Evolutionary conservation across 2,329 filamentous ascomycete genomes (phyloP), one percentile per base, ranked within the genome.

Genomic region (Juglanconis sp.): DNA sequence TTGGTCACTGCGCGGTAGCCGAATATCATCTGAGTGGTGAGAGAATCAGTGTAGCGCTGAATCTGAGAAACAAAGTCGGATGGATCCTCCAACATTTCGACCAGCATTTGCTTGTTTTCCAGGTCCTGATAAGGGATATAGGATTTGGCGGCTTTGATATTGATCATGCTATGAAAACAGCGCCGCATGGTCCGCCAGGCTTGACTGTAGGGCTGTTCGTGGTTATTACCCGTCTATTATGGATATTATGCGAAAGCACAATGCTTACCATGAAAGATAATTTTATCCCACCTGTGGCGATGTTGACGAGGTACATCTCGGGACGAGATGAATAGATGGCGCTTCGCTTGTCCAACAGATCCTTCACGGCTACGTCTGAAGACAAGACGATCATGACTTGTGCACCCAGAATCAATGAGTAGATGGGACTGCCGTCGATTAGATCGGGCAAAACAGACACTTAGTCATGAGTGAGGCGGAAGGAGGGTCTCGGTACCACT

Each of bases 71-170:
- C 57, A 52, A 79, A 79, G 2, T 73, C 62, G 2, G 74, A 65
- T 0, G 80, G 80, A 3, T 68, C 62, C 0, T 77, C 73, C 3
- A 84, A 65, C 24, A 86, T 68, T 3, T 79, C 77, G 52, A 64
- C 72, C 30, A 83, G 70, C 80, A 85, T 81, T 53, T 79, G 75
- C 66, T 79, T 81, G 68, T 79, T 82, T 66, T 86, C 82, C 4
- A 85, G 72, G 51, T 79, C 75, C 30, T 56, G 44, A 48, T 58
- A 32, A 30, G 38, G 17, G 24, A 53, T 1, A 30, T 58, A 58
- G 31, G 44, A 44, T 1, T 46, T 40, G 2, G 56, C 42, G 40
- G 44, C 51, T 13, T 32, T 15, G 6, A 49, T 48, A 38, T 47
- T 36, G 13, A 53, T 31, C 35, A 58, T 52, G 10, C 56, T 36